Evolutionary conservation across 768 basidiomycete species (phyloP), one percentile per base, ranked within the genome.

Genomic region (Mycena kentingensis): DNA sequence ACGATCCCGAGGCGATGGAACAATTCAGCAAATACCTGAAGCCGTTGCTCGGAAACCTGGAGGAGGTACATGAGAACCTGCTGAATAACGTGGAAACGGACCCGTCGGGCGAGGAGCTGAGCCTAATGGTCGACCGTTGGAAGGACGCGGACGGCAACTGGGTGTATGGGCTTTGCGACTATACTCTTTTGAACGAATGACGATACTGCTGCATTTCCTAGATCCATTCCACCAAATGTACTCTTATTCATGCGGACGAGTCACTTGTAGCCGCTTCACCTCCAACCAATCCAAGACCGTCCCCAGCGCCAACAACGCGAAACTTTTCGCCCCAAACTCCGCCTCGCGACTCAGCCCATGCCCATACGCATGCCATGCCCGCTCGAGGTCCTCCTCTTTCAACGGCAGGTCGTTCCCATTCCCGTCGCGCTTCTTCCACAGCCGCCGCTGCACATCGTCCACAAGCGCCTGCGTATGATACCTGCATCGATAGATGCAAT

Each of bases 301-400:
- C 11, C 77, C 76, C 34, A 91, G 70, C 0, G 82, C 81, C 42
- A 91, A 74, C 37, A 92, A 61, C 6, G 84, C 82, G 64, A 91
- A 91, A 57, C 87, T 90, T 50, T 80, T 75, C 3, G 77, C 72
- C 13, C 83, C 84, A 61, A 80, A 79, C 11, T 69, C 65, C 36
- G 60, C 62, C 21, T 58, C 63, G 45, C 75, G 72, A 35, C 71
- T 62, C 37, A 77, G 72, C 53, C 81, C 80, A 56, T 77, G 79
- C 27, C 71, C 67, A 88, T 87, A 92, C 8, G 81, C 83, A 7
- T 65, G 68, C 89, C 88, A 92, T 1, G 81, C 84, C 43, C 71
- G 66, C 44, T 71, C 67, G 26, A 92, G 70, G 2, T 70, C 72
- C 38, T 69, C 60, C 22, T 78, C 53, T n/a, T 66, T 69, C 5